Conservation (phyloP, 257 asterid genomes). For the Solanum clarkiae region DNA sequence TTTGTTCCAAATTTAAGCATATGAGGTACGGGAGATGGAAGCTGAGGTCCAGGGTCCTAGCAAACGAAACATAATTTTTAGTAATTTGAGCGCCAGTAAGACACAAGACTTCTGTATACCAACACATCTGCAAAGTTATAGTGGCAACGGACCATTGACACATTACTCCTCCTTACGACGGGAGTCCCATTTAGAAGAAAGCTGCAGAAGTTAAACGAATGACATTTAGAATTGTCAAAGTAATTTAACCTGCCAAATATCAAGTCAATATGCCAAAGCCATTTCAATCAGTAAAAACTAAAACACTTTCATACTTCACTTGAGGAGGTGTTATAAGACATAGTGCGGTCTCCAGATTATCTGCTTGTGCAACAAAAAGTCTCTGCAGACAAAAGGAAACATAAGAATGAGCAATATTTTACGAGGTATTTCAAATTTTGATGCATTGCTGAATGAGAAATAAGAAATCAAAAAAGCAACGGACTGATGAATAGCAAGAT, state of each 20-base stretch:
- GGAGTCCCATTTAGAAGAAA: conserved; percentile 78
- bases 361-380: conserved; percentile 61
- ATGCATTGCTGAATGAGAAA: neutral
- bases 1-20: conserved; percentile 73
- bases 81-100: neutral
- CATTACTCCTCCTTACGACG: conserved; percentile 58
- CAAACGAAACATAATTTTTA: conserved; percentile 5
- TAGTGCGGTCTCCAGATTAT: conserved; percentile 55
- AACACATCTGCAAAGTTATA: neutral
- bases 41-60: conserved; percentile 82
- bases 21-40: conserved; percentile 52
- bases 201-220: conserved; percentile 37
- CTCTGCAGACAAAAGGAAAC: conserved; percentile 40
- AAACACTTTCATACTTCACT: conserved; percentile 45
- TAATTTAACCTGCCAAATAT: neutral
- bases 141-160: conserved; percentile 36
- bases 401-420: neutral
- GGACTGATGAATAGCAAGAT: neutral
- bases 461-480: neutral
- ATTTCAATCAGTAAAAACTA: neutral
- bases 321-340: conserved; percentile 76
- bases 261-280: neutral
- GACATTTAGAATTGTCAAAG: neutral
- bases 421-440: neutral
- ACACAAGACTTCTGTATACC: neutral